phyloP scores from a whole-genome alignment of 192 early-diverging fungal genomes.

The Podila clonocystis region DNA sequence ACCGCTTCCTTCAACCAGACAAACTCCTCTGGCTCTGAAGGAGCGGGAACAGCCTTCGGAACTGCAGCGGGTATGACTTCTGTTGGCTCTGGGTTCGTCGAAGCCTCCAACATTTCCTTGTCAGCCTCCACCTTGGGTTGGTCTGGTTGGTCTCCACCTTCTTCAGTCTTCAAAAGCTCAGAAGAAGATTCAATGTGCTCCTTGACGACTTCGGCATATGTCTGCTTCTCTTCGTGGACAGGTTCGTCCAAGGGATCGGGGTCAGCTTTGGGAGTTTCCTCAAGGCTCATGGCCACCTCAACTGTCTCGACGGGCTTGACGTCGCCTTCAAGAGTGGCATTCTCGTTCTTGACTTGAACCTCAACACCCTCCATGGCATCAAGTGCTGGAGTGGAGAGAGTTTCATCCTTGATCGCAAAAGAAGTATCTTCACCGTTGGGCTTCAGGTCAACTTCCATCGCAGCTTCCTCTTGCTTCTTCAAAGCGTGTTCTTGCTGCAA shows the following conservation, averaged over 20 bases:
- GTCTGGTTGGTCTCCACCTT: too few species aligned
- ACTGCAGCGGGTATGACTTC: neutral
- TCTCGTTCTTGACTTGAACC: neutral
- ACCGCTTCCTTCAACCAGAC: slow-evolving; percentile 65
- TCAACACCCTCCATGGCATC: slow-evolving; percentile 24
- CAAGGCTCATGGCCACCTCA: neutral
- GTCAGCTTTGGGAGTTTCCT: neutral
- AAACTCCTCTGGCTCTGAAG: slow-evolving; percentile 53
- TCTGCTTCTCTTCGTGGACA: neutral
- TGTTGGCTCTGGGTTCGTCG: neutral
- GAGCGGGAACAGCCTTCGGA: neutral
- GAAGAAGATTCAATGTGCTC: neutral
- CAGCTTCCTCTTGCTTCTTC: slow-evolving; percentile 13
- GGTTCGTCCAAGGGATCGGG: neutral
- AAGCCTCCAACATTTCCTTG: neutral
- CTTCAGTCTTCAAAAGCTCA: slow-evolving; percentile 4
- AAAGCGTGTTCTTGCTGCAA: slow-evolving; percentile 16
- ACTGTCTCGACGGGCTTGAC: slow-evolving; percentile 1
- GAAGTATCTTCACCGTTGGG: neutral
- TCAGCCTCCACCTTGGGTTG: neutral
- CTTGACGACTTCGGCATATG: neutral
- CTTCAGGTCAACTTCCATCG: neutral
- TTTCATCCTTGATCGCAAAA: neutral
- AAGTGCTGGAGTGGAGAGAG: neutral
- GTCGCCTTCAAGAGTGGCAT: neutral